Percentiles rank a stretch among this genome's conserved stretches.
phyloP scores from a whole-genome alignment of 179 eudicot species.

The Amaranthus tricolor region DNA sequence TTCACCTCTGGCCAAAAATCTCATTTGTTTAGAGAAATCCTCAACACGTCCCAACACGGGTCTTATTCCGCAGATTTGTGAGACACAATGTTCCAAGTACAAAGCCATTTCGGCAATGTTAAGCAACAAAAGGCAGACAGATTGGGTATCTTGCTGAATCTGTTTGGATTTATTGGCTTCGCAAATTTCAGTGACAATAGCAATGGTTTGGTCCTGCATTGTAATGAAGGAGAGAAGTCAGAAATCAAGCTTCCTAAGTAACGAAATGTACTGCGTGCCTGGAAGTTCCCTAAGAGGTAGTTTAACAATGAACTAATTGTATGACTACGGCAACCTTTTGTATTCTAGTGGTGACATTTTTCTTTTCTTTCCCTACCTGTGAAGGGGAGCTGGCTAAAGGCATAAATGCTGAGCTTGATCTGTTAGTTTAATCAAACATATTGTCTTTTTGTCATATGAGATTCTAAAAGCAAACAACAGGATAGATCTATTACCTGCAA shows the following conservation, averaged over 20 bases:
- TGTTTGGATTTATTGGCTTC: conserved; percentile 64
- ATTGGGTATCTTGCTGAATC: conserved; percentile 46
- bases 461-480: not conserved
- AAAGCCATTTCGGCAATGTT: conserved; percentile 76
- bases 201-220: conserved; percentile 83
- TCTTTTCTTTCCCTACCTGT: no score
- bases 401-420: not conserved
- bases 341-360: no score
- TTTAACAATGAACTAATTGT: no score
- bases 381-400: not conserved
- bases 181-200: conserved; percentile 73
- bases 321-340: no score
- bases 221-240: not conserved
- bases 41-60: conserved; percentile 89
- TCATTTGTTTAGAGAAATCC: conserved; percentile 70
- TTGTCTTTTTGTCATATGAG: not conserved
- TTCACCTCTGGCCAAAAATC: conserved; percentile 64
- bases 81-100: conserved; percentile 77
- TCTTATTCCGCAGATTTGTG: conserved; percentile 81
- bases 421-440: not conserved
- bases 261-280: not conserved
- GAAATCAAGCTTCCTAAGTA: not conserved
- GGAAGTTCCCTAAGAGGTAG: no score
- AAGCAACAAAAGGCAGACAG: conserved; percentile 59
- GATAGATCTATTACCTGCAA: conserved; percentile 58